Evolutionary conservation across 108 stramenopile species (phyloP), one percentile per base, ranked within the genome.

Genomic region (Cylindrotheca closterium): DNA sequence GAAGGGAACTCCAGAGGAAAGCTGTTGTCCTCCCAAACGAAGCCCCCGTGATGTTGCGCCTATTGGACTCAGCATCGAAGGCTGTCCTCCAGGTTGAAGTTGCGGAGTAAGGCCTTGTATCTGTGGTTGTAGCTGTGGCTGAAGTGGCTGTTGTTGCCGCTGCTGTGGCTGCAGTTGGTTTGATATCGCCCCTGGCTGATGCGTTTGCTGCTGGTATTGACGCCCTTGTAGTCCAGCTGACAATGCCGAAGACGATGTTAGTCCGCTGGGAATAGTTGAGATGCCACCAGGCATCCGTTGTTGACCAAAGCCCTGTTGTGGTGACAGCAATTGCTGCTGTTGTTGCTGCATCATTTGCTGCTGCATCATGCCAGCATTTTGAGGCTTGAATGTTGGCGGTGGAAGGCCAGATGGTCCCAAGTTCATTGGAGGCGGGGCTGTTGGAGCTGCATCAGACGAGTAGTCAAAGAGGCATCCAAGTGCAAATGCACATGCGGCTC

Each of bases 401-500:
- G 63, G 19, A 42, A 73, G 37, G 5, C 55, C 58, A n/a, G 33
- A 46, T 10, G 59, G 58, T 12, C 63, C 58, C 27, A 62, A 55
- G 31, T 51, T 66, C 48, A 74, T 66, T 15, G 75, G 63, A 12
- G 67, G 47, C 10, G 58, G 33, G 15, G 62, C n/a, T 15, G 37
- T 42, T 42, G 37, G 15, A 26, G 42, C 32, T 22, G 63, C 34
- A 12, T 51, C 31, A 18, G 65, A 34, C 30, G 21, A 45, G 46
- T 56, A 58, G 54, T 55, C 88, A 71, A 63, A 85, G 23, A 94
- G 65, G 48, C 77, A 87, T n/a, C 85, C 87, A 25, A 96, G 64
- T 31, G 97, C 94, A 74, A 92, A 96, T 22, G 86, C 87, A 50
- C 91, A 88, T 12, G 91, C 86, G 19, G 94, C 86, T 45, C 97